Base-by-base conservation (phyloP, 2,329 filamentous ascomycete species). In the Apiospora phragmitis region DNA sequence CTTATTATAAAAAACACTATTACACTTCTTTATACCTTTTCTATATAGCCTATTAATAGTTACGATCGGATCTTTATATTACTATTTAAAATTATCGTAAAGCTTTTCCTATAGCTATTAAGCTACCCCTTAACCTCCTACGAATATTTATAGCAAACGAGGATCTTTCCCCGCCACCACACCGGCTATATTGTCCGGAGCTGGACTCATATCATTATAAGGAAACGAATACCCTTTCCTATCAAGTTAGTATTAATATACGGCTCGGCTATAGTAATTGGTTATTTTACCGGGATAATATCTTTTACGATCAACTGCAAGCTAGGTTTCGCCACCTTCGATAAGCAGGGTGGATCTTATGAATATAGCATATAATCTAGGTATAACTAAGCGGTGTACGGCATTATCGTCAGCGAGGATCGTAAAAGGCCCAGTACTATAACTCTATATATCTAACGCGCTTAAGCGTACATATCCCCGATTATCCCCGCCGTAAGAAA, bases 141-240 rank as follows among this genome's bases (percentile, higher is more conserved):
- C 26, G 5, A 62, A 62, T 35, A 62, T 38, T 62, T 62, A 12
- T 12, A 62, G 26, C 14, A 62, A 12, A 32, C 12, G 26, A 62
- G 87, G 86, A 72, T 82, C 81, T 0, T 81, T 77, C 35, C 83
- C 85, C 68, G 85, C 82, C 43, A 89, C 81, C 35, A 85, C 85
- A 3, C 87, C 87, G 4, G 84, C 84, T 69, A 87, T 86, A 76
- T 91, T 88, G 72, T 84, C 81, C 29, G 85, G 87, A 35, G 14
- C 55, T 26, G 89, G 86, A 69, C 88, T 87, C n/a, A 92, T 90
- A 76, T 93, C 90, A 75, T 93, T 91, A 74, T 92, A 93, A 0
- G 90, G 85, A 76, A 92, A 93, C 0, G 89, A 87, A 76, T 92
- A 93, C 0, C 91, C 91, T 62, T 84, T 81, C 0, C 86, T 85